phyloP scores from a whole-genome alignment of 768 basidiomycete species.

The Leccinum pellstonianum region DNA sequence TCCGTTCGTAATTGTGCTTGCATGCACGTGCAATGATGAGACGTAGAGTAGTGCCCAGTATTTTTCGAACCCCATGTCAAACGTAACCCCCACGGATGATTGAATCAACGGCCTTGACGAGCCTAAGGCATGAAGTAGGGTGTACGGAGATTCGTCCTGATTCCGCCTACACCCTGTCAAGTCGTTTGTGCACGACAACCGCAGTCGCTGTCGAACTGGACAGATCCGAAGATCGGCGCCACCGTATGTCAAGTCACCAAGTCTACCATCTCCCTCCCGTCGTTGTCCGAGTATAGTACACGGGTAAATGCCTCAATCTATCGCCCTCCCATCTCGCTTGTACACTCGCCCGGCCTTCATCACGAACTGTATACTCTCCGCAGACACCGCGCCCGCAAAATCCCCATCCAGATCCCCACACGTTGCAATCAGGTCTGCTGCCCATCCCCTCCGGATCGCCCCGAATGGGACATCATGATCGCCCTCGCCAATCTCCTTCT shows the following conservation, averaged over 20 bases:
- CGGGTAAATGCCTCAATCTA: not conserved
- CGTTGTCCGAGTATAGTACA: not conserved
- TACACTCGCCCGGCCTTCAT: slow-evolving; percentile 57
- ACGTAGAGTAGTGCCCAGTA: not conserved
- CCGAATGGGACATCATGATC: slow-evolving; percentile 47
- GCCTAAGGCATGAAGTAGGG: not conserved
- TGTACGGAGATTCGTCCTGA: not conserved
- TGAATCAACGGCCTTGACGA: not conserved
- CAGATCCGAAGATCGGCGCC: not conserved
- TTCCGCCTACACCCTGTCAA: not conserved
- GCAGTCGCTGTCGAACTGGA: not conserved
- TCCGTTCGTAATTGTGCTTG: not conserved
- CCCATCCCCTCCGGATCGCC: slow-evolving; percentile 50
- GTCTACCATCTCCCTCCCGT: not conserved
- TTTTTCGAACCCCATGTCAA: not conserved
- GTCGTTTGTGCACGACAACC: not conserved
- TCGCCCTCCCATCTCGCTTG: slow-evolving; percentile 36
- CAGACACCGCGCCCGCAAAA: slow-evolving; percentile 45
- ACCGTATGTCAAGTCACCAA: not conserved
- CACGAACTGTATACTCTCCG: slow-evolving; percentile 49
- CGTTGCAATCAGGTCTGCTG: slow-evolving; percentile 47
- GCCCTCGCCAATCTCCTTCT: too few species aligned
- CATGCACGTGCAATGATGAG: not conserved
- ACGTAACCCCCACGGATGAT: not conserved
- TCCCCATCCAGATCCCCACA: slow-evolving; percentile 37